A percentile compares a stretch with the other conserved stretches of the same genome.
Conservation (phyloP, 2,329 filamentous ascomycete genomes). For the Stagonosporopsis cucurbitacearum region DNA sequence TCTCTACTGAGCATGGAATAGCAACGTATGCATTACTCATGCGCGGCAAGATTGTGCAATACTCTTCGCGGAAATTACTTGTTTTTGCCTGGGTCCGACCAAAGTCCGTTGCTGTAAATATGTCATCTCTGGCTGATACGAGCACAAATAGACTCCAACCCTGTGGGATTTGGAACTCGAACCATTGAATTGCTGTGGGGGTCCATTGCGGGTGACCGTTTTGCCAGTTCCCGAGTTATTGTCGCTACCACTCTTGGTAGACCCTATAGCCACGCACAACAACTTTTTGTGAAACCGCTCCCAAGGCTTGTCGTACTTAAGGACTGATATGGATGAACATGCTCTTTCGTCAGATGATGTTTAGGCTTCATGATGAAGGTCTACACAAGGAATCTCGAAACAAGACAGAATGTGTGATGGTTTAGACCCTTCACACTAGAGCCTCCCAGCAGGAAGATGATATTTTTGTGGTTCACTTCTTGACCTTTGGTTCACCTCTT, state of each 20-base stretch:
- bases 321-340: background rate
- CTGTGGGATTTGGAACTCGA: background rate
- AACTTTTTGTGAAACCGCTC: background rate
- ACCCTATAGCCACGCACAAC: background rate
- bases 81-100: background rate
- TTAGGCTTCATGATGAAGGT: background rate
- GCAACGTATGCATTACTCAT: slow-evolving; percentile 1
- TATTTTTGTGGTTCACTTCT: background rate
- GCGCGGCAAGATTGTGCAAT: background rate
- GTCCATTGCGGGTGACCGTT: background rate
- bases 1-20: background rate
- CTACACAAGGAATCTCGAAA: background rate
- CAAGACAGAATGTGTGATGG: background rate
- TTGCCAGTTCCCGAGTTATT: background rate
- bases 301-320: background rate
- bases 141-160: background rate
- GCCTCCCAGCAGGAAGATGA: background rate
- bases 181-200: background rate
- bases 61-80: background rate
- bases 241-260: background rate
- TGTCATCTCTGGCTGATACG: background rate
- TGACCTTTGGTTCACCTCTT: background rate
- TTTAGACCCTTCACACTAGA: background rate
- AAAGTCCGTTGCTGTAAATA: no score
- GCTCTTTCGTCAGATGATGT: no score